Base-by-base conservation (phyloP, 2,329 filamentous ascomycete genomes). In the Colletotrichum gigasporum region DNA sequence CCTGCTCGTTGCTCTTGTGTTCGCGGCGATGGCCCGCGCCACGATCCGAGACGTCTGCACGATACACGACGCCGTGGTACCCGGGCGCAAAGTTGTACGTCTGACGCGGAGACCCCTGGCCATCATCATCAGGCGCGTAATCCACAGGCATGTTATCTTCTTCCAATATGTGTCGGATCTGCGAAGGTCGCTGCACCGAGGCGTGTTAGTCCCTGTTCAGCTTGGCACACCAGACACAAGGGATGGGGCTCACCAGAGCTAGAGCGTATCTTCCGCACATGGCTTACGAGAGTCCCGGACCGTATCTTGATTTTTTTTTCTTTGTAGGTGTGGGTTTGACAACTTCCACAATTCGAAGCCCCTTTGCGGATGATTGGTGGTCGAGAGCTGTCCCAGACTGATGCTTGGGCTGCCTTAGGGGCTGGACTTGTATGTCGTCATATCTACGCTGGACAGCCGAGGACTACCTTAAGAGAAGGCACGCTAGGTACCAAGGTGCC, bases 11-110 rank as follows among this genome's bases (percentile, higher is more conserved):
- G 34, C 55, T 47, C 37, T 70, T 57, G 22, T 70, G 66, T 56
- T 70, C 61, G 26, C 70, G 67, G 28, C 70, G 69, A 14, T 77
- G 76, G 1, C 84, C 83, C 12, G 84, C 83, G n/a, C 87, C 87
- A 67, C 81, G 80, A 63, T 90, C 88, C 11, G 88, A 84, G 5
- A 86, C 85, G 53, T 93, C 88, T 32, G 93, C 93, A 63, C 94
- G 88, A 74, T 97, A 97, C 24, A 98, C 92, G 22, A 96, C 82
- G 32, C 96, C 95, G 72, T 91, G 85, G 66, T 93, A 92, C 0
- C 94, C 92, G 0, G 96, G 96, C 0, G 95, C 93, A 74, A 99
- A 96, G 75, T 98, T 98, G 80, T 96, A 97, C 34, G 87, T 93
- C 73, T 93, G 91, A 35, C 91, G 87, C 1, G 87, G 87, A 1